phyloP scores from a whole-genome alignment of 1,139 yeast genomes.

The Blastobotrys proliferans region DNA sequence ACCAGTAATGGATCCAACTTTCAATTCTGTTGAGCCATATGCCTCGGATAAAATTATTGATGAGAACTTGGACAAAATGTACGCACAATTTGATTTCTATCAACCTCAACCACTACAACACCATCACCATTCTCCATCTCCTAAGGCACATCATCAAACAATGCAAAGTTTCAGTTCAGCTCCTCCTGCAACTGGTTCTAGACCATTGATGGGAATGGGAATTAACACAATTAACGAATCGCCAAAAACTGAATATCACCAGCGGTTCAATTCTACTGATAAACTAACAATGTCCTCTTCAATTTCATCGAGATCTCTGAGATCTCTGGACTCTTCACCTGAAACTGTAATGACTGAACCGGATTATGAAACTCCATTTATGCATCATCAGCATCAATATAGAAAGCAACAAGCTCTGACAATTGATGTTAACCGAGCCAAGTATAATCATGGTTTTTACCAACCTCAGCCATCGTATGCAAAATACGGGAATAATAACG shows the following conservation, averaged over 20 bases:
- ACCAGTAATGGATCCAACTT: conserved; percentile 13
- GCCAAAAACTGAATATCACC: background rate
- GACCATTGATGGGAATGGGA: conserved; percentile 7
- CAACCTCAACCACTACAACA: conserved; percentile 3
- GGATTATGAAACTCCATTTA: background rate
- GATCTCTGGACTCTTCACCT: conserved; percentile 12
- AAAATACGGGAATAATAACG: too few species aligned
- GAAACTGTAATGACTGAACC: conserved; percentile 12
- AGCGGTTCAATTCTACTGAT: background rate
- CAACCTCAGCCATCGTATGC: too few species aligned
- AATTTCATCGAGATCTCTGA: conserved; percentile 10
- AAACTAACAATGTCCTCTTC: conserved; percentile 5
- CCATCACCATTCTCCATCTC: background rate
- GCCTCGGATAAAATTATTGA: background rate
- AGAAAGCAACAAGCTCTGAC: background rate
- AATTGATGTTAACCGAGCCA: background rate
- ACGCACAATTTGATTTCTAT: conserved; percentile 11
- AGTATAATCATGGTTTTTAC: background rate
- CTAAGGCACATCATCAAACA: background rate
- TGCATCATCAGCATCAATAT: background rate
- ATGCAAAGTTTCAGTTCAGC: background rate
- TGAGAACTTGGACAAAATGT: background rate
- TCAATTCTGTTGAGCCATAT: conserved; percentile 11
- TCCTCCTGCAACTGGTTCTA: background rate
- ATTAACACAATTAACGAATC: conserved; percentile 1